Base-by-base conservation (phyloP, 495 filamentous ascomycete genomes). In the Emericellopsis terricola region DNA sequence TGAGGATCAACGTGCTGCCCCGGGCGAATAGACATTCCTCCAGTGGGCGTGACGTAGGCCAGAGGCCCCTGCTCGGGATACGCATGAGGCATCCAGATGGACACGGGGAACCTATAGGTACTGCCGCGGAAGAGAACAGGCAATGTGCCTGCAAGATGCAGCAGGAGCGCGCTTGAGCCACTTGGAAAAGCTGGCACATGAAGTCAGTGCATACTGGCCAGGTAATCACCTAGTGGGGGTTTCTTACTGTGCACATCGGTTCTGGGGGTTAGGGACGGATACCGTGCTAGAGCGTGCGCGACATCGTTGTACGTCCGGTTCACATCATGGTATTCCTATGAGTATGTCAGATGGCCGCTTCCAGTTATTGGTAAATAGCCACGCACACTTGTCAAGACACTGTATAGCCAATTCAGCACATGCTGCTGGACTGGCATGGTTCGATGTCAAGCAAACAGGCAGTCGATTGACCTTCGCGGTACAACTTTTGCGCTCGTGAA, bases 1-100 rank as follows among this genome's bases (percentile, higher is more conserved):
- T 94, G 84, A n/a, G 78, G 72, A 43, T 87, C 84, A 34, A 97
- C 85, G 59, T 96, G 82, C 45, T 96, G 89, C 2, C 91, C 89
- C 4, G 84, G 76, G 16, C 86, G 68, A 16, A 96, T 76, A 34
- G 79, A 57, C 84, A 97, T 94, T 46, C 76, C 81, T 41, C 78
- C 75, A 2, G 80, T 78, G 15, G 91, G 85, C 7, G 73, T 85
- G 28, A 94, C 81, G 53, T 92, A 97, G 34, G 71, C 71, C 11
- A 94, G 65, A 0, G 89, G 89, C 5, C 81, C 61, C 44, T 92
- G 79, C 23, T 69, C 68, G 20, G 89, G 91, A 47, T 97, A 97
- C 19, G 73, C 71, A 44, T 89, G 83, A 1, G 91, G 89, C n/a
- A 97, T 68, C 91, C 91, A 97, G 69, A 96, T 42, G 40, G 81